Evolutionary conservation across 176 grass and related monocot genomes (phyloP).

Genomic region (Avena insularis): DNA sequence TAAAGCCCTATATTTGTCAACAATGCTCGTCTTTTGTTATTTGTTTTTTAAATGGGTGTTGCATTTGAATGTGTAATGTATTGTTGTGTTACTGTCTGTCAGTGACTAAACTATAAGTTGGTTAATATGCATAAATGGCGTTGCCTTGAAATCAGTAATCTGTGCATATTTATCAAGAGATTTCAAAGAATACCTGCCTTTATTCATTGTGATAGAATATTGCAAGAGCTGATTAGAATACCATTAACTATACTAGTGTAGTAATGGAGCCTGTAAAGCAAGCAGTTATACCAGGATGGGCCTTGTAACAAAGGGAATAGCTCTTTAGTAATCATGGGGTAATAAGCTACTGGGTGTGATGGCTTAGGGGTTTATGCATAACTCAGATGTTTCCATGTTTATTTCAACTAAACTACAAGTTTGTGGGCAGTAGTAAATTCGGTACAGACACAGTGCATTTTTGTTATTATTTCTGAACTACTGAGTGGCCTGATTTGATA

Average conservation of each 20-base stretch:
- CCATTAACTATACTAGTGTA: background rate
- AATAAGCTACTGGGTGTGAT: slow-evolving; percentile 7
- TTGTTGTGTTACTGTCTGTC: slow-evolving; percentile 8
- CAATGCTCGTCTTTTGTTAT: background rate
- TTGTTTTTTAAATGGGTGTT: slow-evolving; percentile 8
- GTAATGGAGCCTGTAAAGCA: background rate
- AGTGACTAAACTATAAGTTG: background rate
- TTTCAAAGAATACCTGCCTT: background rate
- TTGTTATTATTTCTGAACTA: background rate
- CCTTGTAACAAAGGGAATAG: background rate
- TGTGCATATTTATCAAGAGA: slow-evolving; percentile 16
- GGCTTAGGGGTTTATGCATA: slow-evolving; percentile 8
- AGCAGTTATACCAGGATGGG: background rate
- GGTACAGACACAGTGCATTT: background rate
- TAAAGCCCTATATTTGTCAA: background rate
- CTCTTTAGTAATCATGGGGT: background rate
- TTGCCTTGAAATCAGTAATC: background rate
- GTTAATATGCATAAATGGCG: background rate
- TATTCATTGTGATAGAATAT: background rate
- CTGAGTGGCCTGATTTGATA: background rate
- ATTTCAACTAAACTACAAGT: background rate
- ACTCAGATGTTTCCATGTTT: background rate
- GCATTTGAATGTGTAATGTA: slow-evolving; percentile 29
- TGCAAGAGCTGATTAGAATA: background rate
- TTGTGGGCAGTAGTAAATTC: background rate